Percentiles rank a stretch among this genome's conserved stretches.
Evolutionary conservation across 495 filamentous ascomycete species (phyloP).

Genomic region (Penicillium psychrofluorescens): DNA sequence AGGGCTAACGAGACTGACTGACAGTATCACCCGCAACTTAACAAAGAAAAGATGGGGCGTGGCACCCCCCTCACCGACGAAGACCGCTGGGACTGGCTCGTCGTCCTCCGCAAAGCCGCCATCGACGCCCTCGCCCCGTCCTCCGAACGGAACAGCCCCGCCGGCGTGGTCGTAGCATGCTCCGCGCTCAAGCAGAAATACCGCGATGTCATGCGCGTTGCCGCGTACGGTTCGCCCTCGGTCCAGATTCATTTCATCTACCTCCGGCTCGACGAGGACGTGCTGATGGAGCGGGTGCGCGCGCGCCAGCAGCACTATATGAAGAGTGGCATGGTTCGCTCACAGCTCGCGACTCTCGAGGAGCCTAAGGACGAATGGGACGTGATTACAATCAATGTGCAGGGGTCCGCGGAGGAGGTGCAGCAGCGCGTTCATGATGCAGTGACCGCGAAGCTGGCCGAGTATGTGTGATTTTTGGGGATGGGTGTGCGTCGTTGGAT

Average conservation of each 20-base stretch:
- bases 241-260: slow-evolving; percentile 91
- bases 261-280: slow-evolving; percentile 66
- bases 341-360: slow-evolving; percentile 81
- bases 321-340: slow-evolving; percentile 95
- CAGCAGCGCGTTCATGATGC: slow-evolving; percentile 54
- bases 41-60: slow-evolving; percentile 89
- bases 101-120: slow-evolving; percentile 75
- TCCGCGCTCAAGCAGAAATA: slow-evolving; percentile 96
- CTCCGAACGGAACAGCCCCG: slow-evolving; percentile 36
- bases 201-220: slow-evolving; percentile 91
- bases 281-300: slow-evolving; percentile 66
- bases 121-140: slow-evolving; percentile 51
- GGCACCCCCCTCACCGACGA: slow-evolving; percentile 86
- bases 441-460: slow-evolving; percentile 35
- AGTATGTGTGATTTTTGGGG: slow-evolving; percentile 16
- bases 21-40: slow-evolving; percentile 77
- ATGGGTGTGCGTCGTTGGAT: no score
- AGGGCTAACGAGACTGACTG: not conserved
- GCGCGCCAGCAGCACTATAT: slow-evolving; percentile 83
- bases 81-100: slow-evolving; percentile 99
- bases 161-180: slow-evolving; percentile 91
- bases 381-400: slow-evolving; percentile 76
- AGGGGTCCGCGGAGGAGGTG: slow-evolving; percentile 56
- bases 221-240: slow-evolving; percentile 66
- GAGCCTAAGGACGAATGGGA: slow-evolving; percentile 77